Conservation (phyloP, 1,139 yeast genomes). For the Hyphopichia burtonii region DNA sequence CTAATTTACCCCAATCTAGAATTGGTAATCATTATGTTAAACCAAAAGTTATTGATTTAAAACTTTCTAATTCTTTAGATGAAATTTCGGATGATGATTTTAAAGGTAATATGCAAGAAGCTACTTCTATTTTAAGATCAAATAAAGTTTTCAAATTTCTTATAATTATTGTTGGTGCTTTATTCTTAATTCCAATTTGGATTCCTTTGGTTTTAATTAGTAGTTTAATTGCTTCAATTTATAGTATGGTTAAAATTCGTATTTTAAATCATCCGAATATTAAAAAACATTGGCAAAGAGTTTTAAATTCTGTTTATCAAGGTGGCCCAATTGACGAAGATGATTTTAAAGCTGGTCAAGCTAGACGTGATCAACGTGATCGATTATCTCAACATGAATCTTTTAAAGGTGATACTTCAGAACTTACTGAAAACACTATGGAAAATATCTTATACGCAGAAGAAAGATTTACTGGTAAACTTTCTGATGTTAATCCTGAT, state of each 20-base stretch:
- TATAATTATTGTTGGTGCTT: constrained; percentile 28
- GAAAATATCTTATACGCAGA: constrained; percentile 42
- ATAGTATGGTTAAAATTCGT: constrained; percentile 35
- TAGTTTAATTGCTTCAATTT: constrained; percentile 35
- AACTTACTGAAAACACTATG: constrained; percentile 36
- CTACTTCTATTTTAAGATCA: constrained; percentile 33
- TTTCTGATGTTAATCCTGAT: constrained; percentile 6
- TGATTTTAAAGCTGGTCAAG: constrained; percentile 33
- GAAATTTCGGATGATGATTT: constrained; percentile 15
- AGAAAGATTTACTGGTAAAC: constrained; percentile 24
- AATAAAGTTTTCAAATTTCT: constrained; percentile 27
- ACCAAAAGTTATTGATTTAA: constrained; percentile 60
- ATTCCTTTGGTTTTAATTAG: constrained; percentile 51
- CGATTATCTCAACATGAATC: constrained; percentile 32
- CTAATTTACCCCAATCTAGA: constrained; percentile 32
- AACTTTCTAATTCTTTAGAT: constrained; percentile 20
- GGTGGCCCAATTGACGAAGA: constrained; percentile 29
- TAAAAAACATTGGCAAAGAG: constrained; percentile 34
- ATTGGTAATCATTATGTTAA: constrained; percentile 34
- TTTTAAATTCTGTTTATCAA: constrained; percentile 33
- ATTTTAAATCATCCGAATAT: constrained; percentile 23
- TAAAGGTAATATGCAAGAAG: constrained; percentile 37
- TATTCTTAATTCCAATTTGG: constrained; percentile 50
- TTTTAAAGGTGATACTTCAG: constrained; percentile 45
- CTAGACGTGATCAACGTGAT: constrained; percentile 28